Evolutionary conservation across 805 yeast species (phyloP).

Genomic region (Saturnispora ahearnii): DNA sequence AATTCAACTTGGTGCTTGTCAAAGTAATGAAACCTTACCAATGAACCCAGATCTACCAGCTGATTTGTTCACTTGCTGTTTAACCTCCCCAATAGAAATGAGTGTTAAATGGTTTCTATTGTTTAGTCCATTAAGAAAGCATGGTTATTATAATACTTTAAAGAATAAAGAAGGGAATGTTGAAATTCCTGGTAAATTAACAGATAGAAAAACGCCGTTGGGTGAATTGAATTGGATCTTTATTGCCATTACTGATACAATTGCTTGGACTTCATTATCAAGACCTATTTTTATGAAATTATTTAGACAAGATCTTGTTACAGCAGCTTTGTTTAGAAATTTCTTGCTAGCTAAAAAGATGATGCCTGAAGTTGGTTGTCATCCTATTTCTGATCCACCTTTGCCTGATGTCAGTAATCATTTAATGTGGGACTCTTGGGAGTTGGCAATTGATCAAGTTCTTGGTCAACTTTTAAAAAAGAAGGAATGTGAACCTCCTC

Average conservation of each 20-base stretch:
- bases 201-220: constrained; percentile 89
- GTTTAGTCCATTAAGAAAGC: constrained; percentile 57
- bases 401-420: constrained; percentile 80
- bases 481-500: constrained; percentile 20
- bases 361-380: constrained; percentile 89
- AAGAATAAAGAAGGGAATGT: constrained; percentile 46
- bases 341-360: constrained; percentile 85
- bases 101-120: constrained; percentile 86
- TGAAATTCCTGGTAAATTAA: constrained; percentile 78
- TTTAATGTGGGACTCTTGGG: constrained; percentile 98
- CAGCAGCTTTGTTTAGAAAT: constrained; percentile 91
- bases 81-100: constrained; percentile 92
- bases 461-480: constrained; percentile 55
- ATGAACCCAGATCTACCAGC: constrained; percentile 95
- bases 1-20: constrained; percentile 89
- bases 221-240: constrained; percentile 97
- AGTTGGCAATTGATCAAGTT: constrained; percentile 91
- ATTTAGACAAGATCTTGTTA: constrained; percentile 92
- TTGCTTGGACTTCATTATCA: constrained; percentile 92
- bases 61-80: constrained; percentile 88
- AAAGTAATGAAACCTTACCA: constrained; percentile 75
- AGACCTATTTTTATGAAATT: constrained; percentile 81
- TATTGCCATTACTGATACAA: constrained; percentile 95
- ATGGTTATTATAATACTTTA: constrained; percentile 42
- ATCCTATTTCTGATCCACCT: constrained; percentile 90